Conservation (phyloP, 257 asterid species). For the Jasminum sambac region DNA sequence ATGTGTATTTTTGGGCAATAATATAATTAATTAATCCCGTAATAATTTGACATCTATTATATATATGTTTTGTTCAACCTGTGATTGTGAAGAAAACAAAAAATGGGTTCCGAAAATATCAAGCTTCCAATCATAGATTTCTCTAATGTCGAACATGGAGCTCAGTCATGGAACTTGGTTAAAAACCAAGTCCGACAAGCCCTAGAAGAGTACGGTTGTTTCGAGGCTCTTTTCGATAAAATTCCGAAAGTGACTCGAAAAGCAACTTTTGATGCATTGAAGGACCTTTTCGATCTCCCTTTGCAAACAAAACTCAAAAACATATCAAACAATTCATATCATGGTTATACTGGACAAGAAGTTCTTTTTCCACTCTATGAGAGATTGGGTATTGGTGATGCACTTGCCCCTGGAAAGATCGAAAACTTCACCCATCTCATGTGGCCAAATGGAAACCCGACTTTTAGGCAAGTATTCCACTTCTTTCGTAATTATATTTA, state of each 20-base stretch:
- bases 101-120: constrained; percentile 30
- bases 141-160: constrained; percentile 35
- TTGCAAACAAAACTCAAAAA: constrained; percentile 42
- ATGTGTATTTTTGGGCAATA: background rate
- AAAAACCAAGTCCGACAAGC: constrained; percentile 42
- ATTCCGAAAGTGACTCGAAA: constrained; percentile 32
- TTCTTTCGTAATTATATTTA: background rate
- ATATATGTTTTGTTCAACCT: background rate
- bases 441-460: constrained; percentile 64
- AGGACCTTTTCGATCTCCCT: constrained; percentile 64
- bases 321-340: constrained; percentile 49
- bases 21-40: no score
- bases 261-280: constrained; percentile 32
- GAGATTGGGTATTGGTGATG: constrained; percentile 59
- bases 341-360: constrained; percentile 63
- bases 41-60: no score
- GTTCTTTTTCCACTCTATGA: constrained; percentile 53
- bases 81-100: background rate
- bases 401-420: constrained; percentile 25
- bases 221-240: constrained; percentile 50
- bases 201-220: constrained; percentile 56
- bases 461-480: constrained; percentile 36
- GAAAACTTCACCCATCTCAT: constrained; percentile 37
- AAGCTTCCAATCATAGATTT: constrained; percentile 46
- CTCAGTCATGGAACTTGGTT: constrained; percentile 36